Base-by-base conservation (phyloP, 257 asterid species). In the Thymus mandschuricus region DNA sequence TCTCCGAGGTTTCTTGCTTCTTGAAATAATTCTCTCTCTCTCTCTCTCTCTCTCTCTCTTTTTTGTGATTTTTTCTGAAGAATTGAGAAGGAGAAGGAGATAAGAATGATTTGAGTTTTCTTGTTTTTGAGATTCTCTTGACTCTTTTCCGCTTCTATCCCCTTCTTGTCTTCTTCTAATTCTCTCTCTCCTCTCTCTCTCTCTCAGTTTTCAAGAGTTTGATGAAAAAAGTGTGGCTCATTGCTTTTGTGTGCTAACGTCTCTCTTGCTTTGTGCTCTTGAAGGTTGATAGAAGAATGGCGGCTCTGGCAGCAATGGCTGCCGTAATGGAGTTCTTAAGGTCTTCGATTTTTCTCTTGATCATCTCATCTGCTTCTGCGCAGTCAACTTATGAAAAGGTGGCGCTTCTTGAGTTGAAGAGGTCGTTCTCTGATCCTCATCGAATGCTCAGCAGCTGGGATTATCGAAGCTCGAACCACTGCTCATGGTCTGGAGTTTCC, bases 401-500 rank as follows among this genome's bases (percentile, higher is more conserved):
- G 72, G 41, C 29, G 3, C 83, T 84, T 54, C 60, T 84, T 34
- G 81, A 77, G 10, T 56, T 84, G 66, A 81, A 79, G 74, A 75
- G 61, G 41, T 74, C 89, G 0, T 12, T 81, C 35, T 77, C 78
- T 3, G 88, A 84, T 66, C 84, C 88, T 5, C 11, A 33, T 60
- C 81, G 81, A 60, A 54, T 84, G 55, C 82, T 84, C 31, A 10
- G 60, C 33, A 78, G 77, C 80, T 81, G 86, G 86, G 67, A 66
- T 63, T 73, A 50, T 15, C 71, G 50, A n/a, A 48, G 62, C 72
- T 74, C 69, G 2, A 44, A 74, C 64, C 70, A 81, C 43, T 84
- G 84, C 72, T 70, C 79, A 10, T 81, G 86, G 88, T 79, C 67
- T 11, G 88, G 88, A 46, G 79, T 84, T 7, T 78, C 76, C 35